A percentile compares a stretch with the other conserved stretches of the same genome.
Evolutionary conservation across 208 protist genomes (phyloP).

Genomic region (Leishmania tropica): DNA sequence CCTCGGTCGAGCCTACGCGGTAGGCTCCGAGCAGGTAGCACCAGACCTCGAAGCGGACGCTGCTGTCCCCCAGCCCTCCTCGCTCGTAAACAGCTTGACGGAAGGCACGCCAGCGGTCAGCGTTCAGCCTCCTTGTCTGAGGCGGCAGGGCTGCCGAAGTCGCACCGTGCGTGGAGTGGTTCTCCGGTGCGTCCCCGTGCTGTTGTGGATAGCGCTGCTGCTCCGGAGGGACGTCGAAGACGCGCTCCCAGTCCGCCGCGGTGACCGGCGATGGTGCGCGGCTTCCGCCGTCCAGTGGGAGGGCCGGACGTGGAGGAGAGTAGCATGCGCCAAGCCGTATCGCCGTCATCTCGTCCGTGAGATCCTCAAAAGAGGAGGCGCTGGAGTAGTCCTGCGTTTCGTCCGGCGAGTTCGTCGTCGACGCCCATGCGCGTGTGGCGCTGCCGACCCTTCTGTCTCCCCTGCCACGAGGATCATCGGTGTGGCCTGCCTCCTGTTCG

Average conservation of each 20-base stretch:
- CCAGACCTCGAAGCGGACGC: conserved; percentile 79
- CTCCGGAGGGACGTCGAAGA: neutral
- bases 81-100: conserved; percentile 34
- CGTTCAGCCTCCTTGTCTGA: conserved; percentile 4
- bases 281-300: conserved; percentile 1
- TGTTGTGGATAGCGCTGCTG: neutral
- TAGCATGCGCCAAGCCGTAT: conserved; percentile 28
- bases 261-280: neutral
- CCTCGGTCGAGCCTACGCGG: conserved; percentile 30
- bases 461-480: neutral
- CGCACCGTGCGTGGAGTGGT: neutral
- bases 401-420: neutral
- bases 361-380: conserved; percentile 35
- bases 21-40: conserved; percentile 72
- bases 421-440: neutral
- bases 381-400: neutral
- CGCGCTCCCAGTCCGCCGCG: neutral
- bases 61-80: conserved; percentile 16
- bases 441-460: neutral
- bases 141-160: neutral
- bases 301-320: conserved; percentile 19
- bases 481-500: neutral
- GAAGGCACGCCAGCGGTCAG: conserved; percentile 25
- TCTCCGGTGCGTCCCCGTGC: neutral
- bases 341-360: conserved; percentile 34